phyloP scores from a whole-genome alignment of 192 early-diverging fungal genomes.

The Diversispora epigaea region DNA sequence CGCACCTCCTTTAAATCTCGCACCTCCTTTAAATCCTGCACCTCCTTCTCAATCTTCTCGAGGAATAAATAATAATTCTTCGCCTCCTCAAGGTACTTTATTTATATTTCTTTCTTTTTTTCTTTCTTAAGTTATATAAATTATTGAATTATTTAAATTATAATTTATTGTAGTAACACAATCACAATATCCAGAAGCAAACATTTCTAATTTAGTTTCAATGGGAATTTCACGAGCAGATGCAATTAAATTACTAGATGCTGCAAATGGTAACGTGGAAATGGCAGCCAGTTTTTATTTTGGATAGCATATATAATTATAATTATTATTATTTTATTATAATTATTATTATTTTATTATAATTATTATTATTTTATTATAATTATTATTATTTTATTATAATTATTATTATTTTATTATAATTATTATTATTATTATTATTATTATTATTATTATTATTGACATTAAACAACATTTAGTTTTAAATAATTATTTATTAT shows the following conservation, averaged over 20 bases:
- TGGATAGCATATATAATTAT: conserved; percentile 34
- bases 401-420: background rate
- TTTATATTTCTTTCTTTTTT: no score
- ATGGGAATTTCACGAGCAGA: conserved; percentile 78
- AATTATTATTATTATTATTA: background rate
- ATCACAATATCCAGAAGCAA: conserved; percentile 49
- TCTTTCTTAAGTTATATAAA: no score
- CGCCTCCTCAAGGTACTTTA: no score
- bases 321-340: background rate
- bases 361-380: background rate
- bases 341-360: background rate
- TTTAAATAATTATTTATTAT: background rate
- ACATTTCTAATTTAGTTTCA: conserved; percentile 70
- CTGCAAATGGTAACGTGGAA: conserved; percentile 81
- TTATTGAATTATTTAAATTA: conserved; percentile 8
- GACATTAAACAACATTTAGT: no score
- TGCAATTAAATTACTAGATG: conserved; percentile 78
- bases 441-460: no score
- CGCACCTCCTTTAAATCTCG: background rate
- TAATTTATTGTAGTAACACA: conserved; percentile 4
- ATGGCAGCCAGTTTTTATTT: conserved; percentile 86
- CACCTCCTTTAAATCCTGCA: background rate
- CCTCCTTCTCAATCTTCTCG: no score
- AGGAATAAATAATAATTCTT: no score
- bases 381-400: conserved; percentile 1